Evolutionary conservation across 495 filamentous ascomycete species (phyloP), one percentile per base, ranked within the genome.

Genomic region (Tuber indicum): DNA sequence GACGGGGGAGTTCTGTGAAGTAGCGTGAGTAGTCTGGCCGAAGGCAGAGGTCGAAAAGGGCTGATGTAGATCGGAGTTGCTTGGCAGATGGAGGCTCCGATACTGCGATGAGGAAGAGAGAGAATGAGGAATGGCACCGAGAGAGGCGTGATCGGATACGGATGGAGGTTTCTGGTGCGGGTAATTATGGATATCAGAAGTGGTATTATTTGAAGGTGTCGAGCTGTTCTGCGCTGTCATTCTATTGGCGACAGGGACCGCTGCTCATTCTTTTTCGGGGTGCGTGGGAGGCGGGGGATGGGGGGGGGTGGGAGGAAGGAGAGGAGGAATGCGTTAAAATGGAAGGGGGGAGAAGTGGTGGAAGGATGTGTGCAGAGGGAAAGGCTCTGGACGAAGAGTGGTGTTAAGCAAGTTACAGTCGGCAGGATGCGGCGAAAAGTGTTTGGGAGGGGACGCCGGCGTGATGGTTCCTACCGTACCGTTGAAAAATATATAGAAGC

Each of bases 201-300:
- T 43, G 74, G 81, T 81, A 81, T 81, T 82, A 77, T 76, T 78
- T 76, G 80, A 74, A 82, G 81, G 81, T 72, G 81, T 81, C 75
- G 81, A 83, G 77, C 78, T 81, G 72, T 79, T 77, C 76, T 83
- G 82, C 77, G 82, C 76, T 83, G 82, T 84, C 82, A 83, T 83
- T 81, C 82, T 83, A 83, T 83, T 81, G 79, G 82, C 79, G 82
- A 79, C 79, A 81, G 82, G 75, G 81, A 76, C 77, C 72, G 74
- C 81, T 83, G 79, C 81, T 83, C 82, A 83, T 83, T 81, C 73
- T 73, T 73, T 62, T 80, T 79, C 74, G 74, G 70, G 75, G 77
- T 74, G 52, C 10, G 73, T 75, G 52, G 41, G 41, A 74, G 21
- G 47, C 19, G 47, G 19, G 47, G 73, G 78, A 78, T 71, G 73